These are phyloP conservation scores for Harrya chromipes DNA, from an alignment of 768 basidiomycete genomes.

Conservation along the genomic window DNA sequence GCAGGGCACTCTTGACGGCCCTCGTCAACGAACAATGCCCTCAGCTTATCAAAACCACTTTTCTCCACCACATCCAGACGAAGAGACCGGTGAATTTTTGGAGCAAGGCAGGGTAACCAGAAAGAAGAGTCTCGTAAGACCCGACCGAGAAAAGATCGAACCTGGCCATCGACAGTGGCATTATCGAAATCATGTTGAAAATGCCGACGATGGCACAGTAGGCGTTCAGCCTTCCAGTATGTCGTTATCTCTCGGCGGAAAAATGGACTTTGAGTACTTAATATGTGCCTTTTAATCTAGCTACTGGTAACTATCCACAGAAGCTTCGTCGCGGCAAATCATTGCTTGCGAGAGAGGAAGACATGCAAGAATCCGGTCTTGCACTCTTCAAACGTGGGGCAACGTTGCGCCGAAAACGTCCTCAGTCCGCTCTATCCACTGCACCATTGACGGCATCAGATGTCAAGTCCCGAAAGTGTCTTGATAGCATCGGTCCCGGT, in stretches of 20 bases:
- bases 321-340: slow-evolving; percentile 81
- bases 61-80: slow-evolving; percentile 38
- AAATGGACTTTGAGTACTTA: background rate
- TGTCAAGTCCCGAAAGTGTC: slow-evolving; percentile 46
- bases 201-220: slow-evolving; percentile 65
- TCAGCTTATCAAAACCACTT: slow-evolving; percentile 45
- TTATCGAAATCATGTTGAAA: slow-evolving; percentile 85
- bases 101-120: slow-evolving; percentile 58
- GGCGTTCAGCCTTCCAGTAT: slow-evolving; percentile 80
- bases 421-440: slow-evolving; percentile 40
- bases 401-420: slow-evolving; percentile 70
- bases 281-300: slow-evolving; percentile 31
- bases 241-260: slow-evolving; percentile 32
- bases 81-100: slow-evolving; percentile 32
- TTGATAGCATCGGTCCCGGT: slow-evolving; percentile 76
- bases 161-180: slow-evolving; percentile 93
- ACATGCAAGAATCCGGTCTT: slow-evolving; percentile 86
- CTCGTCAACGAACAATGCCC: slow-evolving; percentile 45
- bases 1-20: slow-evolving; percentile 51
- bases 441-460: slow-evolving; percentile 37
- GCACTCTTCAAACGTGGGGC: slow-evolving; percentile 87
- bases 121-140: slow-evolving; percentile 90
- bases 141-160: slow-evolving; percentile 95
- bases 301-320: slow-evolving; percentile 76
- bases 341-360: slow-evolving; percentile 86